Evolutionary conservation across 768 basidiomycete species (phyloP), one percentile per base, ranked within the genome.

Genomic region (Tylopilus cervinicoccineus): DNA sequence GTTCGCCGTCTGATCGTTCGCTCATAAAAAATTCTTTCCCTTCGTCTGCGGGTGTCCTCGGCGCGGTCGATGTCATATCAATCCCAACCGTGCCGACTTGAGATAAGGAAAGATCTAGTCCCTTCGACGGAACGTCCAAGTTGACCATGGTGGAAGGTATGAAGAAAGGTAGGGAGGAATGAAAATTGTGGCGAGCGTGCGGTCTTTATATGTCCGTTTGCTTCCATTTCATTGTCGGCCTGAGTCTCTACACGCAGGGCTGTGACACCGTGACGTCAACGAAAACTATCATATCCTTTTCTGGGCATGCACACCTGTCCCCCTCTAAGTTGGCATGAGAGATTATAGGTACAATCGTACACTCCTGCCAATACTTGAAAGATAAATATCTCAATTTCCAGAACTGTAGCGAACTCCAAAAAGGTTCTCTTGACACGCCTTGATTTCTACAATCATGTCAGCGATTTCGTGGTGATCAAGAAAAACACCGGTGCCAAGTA

Each of bases 41-140:
- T 63, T 95, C 93, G 64, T 95, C 92, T 33, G 93, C 93, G 31
- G 93, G 93, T 4, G 93, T 96, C 72, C 81, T 88, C 29, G 88
- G 89, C 1, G 85, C 84, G 47, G 72, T 70, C 10, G 72, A 71
- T 13, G 58, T 14, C 11, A 48, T 13, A 27, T 43, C 43, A 13
- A 24, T 26, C 33, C 39, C 45, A n/a, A 44, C 14, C 34, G 28
- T 16, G 42, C 4, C 41, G 16, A 29, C n/a, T 38, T 42, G 53
- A 20, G 50, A 60, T 49, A 56, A 39, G 39, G 62, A 53, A 40
- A 62, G 51, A 46, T 48, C 51, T 16, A 27, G 52, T 36, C 32
- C 51, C 19, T 26, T 42, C 5, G 40, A 40, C 13, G 38, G 24
- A 14, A 22, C 6, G n/a, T 24, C 44, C 41, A 4, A 3, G 23